A percentile compares a stretch with the other conserved stretches of the same genome.
These are phyloP conservation scores for Psidium guajava DNA, from an alignment of 345 rosid genomes.

Conservation along the genomic window DNA sequence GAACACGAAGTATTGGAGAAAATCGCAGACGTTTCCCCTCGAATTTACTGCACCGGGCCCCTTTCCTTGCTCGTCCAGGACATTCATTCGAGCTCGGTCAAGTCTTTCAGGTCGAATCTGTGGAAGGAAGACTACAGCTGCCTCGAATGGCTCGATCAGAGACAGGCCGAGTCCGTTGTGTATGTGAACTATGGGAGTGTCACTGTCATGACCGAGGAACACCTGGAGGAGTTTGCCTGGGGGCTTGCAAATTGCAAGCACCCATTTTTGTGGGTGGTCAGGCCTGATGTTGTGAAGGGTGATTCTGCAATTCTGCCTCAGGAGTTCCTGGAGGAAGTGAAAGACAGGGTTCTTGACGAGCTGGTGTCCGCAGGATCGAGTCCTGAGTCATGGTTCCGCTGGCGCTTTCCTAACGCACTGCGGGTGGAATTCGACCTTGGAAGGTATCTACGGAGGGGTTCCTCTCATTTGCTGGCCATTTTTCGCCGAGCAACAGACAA, in stretches of 20 bases:
- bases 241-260: constrained; percentile 22
- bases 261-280: constrained; percentile 23
- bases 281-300: constrained; percentile 15
- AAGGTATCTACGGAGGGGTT: constrained; percentile 8
- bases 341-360: constrained; percentile 10
- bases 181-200: constrained; percentile 15
- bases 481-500: constrained; percentile 22
- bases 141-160: constrained; percentile 12
- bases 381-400: constrained; percentile 15
- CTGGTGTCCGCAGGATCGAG: constrained; percentile 20
- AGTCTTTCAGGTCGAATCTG: constrained; percentile 3
- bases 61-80: constrained; percentile 14
- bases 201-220: constrained; percentile 1
- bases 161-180: constrained; percentile 5
- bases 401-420: constrained; percentile 25
- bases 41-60: constrained; percentile 20
- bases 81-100: neutral
- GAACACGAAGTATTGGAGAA: constrained; percentile 19
- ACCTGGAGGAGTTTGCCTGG: constrained; percentile 26
- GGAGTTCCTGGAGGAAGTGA: constrained; percentile 8
- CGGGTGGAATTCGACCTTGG: constrained; percentile 25
- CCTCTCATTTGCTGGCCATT: constrained; percentile 25
- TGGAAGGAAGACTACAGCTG: constrained; percentile 8
- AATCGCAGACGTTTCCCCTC: constrained; percentile 7
- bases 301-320: constrained; percentile 7